A percentile compares a stretch with the other conserved stretches of the same genome.
Evolutionary conservation across 371 early-diverging fungal species (phyloP).

Genomic region (Choanephora cucurbitarum): DNA sequence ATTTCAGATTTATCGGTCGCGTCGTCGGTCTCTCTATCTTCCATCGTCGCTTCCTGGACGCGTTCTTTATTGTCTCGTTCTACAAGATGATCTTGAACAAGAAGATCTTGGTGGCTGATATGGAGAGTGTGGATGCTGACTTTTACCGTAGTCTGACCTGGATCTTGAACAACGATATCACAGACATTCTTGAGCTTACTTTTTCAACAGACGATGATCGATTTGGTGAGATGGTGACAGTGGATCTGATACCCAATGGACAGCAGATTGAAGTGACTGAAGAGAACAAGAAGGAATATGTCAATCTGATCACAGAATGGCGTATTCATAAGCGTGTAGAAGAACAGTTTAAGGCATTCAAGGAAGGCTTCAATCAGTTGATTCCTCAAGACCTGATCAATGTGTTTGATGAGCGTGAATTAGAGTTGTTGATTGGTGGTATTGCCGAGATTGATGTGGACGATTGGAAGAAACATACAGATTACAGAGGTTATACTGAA

Average conservation of each 20-base stretch:
- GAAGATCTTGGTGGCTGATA: slow-evolving; percentile 85
- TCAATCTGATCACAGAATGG: slow-evolving; percentile 86
- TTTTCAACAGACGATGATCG: slow-evolving; percentile 93
- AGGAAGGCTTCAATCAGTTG: slow-evolving; percentile 95
- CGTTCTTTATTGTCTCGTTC: slow-evolving; percentile 95
- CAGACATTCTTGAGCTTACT: slow-evolving; percentile 86
- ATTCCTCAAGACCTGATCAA: slow-evolving; percentile 91
- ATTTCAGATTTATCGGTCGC: slow-evolving; percentile 98
- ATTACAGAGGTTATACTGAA: slow-evolving; percentile 96
- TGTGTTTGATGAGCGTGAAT: slow-evolving; percentile 98
- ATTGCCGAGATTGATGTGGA: slow-evolving; percentile 98
- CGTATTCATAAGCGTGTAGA: slow-evolving; percentile 85
- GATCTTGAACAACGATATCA: slow-evolving; percentile 93
- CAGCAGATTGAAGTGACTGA: slow-evolving; percentile 54
- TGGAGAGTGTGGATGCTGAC: slow-evolving; percentile 97
- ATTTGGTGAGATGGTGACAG: slow-evolving; percentile 89
- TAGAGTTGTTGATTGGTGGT: slow-evolving; percentile 98
- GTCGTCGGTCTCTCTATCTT: slow-evolving; percentile 96
- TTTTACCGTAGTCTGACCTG: slow-evolving; percentile 91
- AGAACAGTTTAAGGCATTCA: slow-evolving; percentile 94
- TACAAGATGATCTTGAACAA: slow-evolving; percentile 96
- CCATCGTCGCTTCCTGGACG: slow-evolving; percentile 95
- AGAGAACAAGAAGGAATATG: slow-evolving; percentile 65
- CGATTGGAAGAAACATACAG: slow-evolving; percentile 99
- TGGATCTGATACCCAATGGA: slow-evolving; percentile 93